Conservation (phyloP, 192 early-diverging fungal species). For the Rhizophagus clarus region DNA sequence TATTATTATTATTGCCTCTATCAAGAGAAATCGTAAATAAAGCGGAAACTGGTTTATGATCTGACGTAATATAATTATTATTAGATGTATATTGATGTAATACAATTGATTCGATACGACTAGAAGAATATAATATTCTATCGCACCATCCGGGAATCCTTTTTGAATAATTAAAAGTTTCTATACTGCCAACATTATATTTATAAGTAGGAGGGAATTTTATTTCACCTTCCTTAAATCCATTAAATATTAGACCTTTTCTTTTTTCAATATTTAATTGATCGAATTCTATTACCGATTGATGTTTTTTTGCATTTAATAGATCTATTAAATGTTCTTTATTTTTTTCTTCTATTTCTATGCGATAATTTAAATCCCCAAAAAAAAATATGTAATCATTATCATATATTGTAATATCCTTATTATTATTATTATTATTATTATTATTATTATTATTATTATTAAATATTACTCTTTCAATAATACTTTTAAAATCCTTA, state of each 20-base stretch:
- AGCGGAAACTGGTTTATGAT: slow-evolving; percentile 49
- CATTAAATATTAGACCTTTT: slow-evolving; percentile 11
- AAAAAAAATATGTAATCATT: slow-evolving; percentile 35
- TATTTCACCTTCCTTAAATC: slow-evolving; percentile 27
- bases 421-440: neutral
- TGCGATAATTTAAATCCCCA: slow-evolving; percentile 38
- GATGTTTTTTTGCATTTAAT: neutral
- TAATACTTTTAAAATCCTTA: slow-evolving; percentile 24
- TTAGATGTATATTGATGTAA: slow-evolving; percentile 40
- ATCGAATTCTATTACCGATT: slow-evolving; percentile 14
- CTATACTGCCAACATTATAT: slow-evolving; percentile 15
- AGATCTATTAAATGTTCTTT: neutral
- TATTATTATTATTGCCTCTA: too few relatives aligned
- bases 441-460: neutral
- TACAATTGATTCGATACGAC: neutral
- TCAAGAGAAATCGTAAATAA: slow-evolving; percentile 30
- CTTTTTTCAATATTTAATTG: slow-evolving; percentile 25
- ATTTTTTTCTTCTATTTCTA: neutral
- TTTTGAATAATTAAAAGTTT: slow-evolving; percentile 13
- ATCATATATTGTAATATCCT: slow-evolving; percentile 24
- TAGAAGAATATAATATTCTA: slow-evolving; percentile 33
- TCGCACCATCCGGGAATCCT: slow-evolving; percentile 37
- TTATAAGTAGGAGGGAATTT: slow-evolving; percentile 38
- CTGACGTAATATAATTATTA: slow-evolving; percentile 39
- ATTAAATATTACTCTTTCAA: slow-evolving; percentile 25